phyloP scores from a whole-genome alignment of 805 yeast genomes.

The Brettanomyces sp. region DNA sequence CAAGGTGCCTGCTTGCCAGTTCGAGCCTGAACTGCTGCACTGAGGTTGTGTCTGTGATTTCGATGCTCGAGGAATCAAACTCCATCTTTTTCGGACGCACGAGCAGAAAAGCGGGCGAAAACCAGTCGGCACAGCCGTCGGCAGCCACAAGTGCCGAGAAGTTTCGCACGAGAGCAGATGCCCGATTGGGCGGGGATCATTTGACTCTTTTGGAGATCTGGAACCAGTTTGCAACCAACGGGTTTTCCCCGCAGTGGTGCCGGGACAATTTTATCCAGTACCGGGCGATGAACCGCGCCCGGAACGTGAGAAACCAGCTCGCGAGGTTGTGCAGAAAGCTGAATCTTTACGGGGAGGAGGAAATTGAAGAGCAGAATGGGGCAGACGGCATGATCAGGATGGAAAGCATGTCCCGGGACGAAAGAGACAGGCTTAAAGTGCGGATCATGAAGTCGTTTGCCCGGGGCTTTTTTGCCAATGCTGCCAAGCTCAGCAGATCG shows the following conservation, averaged over 20 bases:
- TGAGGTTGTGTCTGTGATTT: slow-evolving; percentile 63
- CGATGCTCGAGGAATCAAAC: slow-evolving; percentile 78
- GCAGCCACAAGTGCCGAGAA: not conserved
- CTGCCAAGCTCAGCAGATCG: slow-evolving; percentile 46
- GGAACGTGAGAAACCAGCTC: slow-evolving; percentile 66
- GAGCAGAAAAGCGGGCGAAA: slow-evolving; percentile 53
- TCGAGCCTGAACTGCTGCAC: slow-evolving; percentile 50
- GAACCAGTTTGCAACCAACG: slow-evolving; percentile 64
- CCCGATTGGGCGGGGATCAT: slow-evolving; percentile 61
- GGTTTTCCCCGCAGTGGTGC: slow-evolving; percentile 74
- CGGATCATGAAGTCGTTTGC: slow-evolving; percentile 46
- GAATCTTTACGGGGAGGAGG: slow-evolving; percentile 27
- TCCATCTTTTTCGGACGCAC: slow-evolving; percentile 64
- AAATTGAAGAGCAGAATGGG: not conserved
- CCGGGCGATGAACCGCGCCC: slow-evolving; percentile 57
- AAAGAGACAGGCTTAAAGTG: slow-evolving; percentile 19
- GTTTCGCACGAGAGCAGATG: not conserved
- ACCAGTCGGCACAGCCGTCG: not conserved
- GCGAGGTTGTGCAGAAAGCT: slow-evolving; percentile 47
- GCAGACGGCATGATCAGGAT: too few species aligned
- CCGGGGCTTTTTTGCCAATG: slow-evolving; percentile 62
- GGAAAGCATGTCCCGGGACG: slow-evolving; percentile 3
- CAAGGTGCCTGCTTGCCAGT: slow-evolving; percentile 64
- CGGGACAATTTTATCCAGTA: slow-evolving; percentile 73
- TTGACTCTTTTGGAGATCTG: slow-evolving; percentile 64